A percentile compares a stretch with the other conserved stretches of the same genome.
Evolutionary conservation across 2,329 filamentous ascomycete species (phyloP).

Genomic region (Trichothecium sympodiale): DNA sequence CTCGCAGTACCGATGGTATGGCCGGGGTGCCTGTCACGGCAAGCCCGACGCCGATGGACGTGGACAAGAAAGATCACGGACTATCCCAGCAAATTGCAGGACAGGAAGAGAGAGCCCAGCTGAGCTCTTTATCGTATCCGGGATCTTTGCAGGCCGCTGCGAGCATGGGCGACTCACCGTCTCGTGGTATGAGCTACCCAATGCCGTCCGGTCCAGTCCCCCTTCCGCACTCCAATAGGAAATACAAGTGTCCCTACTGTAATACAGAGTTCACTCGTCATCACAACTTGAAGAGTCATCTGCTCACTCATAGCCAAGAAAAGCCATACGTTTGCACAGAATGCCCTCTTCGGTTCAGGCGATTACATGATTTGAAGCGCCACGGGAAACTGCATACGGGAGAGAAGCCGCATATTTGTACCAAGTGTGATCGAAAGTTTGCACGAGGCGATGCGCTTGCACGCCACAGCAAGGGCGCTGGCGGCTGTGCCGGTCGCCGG

Average conservation of each 20-base stretch:
- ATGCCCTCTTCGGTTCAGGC: conserved; percentile 86
- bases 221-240: conserved; percentile 62
- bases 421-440: conserved; percentile 89
- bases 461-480: conserved; percentile 88
- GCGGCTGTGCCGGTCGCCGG: conserved; percentile 84
- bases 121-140: conserved; percentile 43
- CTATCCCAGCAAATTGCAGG: conserved; percentile 28
- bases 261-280: conserved; percentile 94
- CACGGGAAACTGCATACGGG: conserved; percentile 96
- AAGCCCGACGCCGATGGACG: conserved; percentile 43
- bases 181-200: conserved; percentile 46
- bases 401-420: conserved; percentile 88
- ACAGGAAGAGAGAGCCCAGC: conserved; percentile 39
- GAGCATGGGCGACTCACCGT: conserved; percentile 31
- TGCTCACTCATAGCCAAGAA: conserved; percentile 95
- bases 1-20: conserved; percentile 32
- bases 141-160: conserved; percentile 33
- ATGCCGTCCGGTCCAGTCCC: conserved; percentile 33
- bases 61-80: conserved; percentile 32
- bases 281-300: conserved; percentile 93
- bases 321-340: conserved; percentile 92
- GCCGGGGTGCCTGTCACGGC: conserved; percentile 32
- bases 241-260: conserved; percentile 95
- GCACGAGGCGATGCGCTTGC: conserved; percentile 90
- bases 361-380: conserved; percentile 88